phyloP scores from a whole-genome alignment of 2,329 filamentous ascomycete genomes.

The Botrytis paeoniae region DNA sequence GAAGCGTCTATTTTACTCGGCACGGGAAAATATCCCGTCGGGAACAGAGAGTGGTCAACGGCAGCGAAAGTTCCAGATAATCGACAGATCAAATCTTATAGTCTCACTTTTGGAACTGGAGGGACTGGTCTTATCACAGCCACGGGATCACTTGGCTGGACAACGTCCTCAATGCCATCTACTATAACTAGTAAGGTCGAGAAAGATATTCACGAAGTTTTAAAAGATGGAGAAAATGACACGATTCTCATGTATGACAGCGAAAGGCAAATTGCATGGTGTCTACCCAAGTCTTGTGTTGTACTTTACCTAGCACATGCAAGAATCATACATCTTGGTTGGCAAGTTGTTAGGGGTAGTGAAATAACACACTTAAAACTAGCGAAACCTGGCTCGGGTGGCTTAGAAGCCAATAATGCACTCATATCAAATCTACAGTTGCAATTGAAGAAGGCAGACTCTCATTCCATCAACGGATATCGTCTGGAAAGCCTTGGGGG shows the following conservation, averaged over 20 bases:
- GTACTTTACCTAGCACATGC: background rate
- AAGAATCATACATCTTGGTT: background rate
- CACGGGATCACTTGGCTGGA: background rate
- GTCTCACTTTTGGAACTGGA: background rate
- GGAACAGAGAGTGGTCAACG: background rate
- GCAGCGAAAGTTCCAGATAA: background rate
- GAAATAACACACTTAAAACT: background rate
- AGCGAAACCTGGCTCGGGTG: background rate
- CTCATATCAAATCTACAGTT: background rate
- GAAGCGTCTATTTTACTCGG: background rate
- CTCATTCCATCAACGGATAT: background rate
- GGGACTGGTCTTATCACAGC: background rate
- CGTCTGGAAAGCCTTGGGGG: background rate
- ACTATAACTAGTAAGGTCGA: background rate
- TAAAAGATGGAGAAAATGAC: background rate
- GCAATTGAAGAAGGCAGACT: background rate
- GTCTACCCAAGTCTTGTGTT: background rate
- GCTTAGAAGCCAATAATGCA: background rate
- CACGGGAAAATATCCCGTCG: background rate
- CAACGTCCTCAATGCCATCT: background rate
- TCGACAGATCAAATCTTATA: background rate
- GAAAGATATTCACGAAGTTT: background rate
- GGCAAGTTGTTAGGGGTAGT: background rate
- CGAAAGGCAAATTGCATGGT: background rate
- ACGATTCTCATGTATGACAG: background rate